These are phyloP conservation scores for Mollisiaceae sp. DNA, from an alignment of 2,329 filamentous ascomycete genomes.

Conservation along the genomic window DNA sequence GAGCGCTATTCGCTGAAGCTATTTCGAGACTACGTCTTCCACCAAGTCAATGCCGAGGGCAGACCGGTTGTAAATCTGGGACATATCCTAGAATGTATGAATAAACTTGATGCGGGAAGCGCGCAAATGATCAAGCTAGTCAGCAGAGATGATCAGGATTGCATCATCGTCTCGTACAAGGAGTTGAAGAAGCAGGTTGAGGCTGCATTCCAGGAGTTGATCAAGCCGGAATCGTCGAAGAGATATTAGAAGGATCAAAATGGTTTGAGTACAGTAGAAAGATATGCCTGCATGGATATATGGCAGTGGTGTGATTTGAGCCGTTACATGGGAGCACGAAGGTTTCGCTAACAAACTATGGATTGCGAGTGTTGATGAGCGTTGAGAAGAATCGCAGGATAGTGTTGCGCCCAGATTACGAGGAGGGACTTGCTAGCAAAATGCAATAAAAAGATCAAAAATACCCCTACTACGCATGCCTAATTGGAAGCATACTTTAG, in stretches of 20 bases:
- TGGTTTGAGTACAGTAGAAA: not conserved
- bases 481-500: too few species aligned
- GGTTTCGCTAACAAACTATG: not conserved
- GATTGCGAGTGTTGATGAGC: not conserved
- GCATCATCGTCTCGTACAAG: constrained; percentile 87
- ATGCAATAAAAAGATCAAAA: constrained; percentile 11
- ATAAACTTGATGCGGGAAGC: constrained; percentile 88
- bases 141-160: constrained; percentile 88
- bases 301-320: not conserved
- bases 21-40: constrained; percentile 96
- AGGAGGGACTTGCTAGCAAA: not conserved
- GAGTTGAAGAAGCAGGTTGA: constrained; percentile 75
- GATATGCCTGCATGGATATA: not conserved
- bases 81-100: constrained; percentile 84
- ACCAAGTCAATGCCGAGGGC: constrained; percentile 87
- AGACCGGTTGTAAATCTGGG: constrained; percentile 85
- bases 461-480: not conserved
- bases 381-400: not conserved
- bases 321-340: not conserved
- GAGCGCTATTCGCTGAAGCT: constrained; percentile 92
- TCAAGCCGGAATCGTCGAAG: constrained; percentile 31
- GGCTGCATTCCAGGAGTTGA: constrained; percentile 62
- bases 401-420: not conserved
- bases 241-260: constrained; percentile 18
- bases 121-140: constrained; percentile 87